phyloP scores from a whole-genome alignment of 2,329 filamentous ascomycete genomes.

The Emericellopsis atlantica region DNA sequence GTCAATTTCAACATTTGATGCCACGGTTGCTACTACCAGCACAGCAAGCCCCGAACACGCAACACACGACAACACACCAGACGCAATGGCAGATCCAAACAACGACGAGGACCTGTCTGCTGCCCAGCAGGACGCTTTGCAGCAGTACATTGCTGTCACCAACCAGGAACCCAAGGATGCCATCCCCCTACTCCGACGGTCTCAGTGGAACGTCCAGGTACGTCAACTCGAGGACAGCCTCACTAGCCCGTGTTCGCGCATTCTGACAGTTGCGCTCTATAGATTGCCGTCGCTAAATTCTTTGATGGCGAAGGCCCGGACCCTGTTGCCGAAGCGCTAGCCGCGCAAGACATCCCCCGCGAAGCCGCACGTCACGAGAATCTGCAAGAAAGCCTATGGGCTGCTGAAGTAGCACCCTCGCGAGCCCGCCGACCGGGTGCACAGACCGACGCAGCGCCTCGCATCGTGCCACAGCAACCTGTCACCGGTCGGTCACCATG shows the following conservation, averaged over 20 bases:
- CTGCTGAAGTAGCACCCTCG: slow-evolving; percentile 10
- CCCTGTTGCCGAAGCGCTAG: slow-evolving; percentile 63
- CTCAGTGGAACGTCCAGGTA: slow-evolving; percentile 93
- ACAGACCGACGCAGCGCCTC: slow-evolving; percentile 56
- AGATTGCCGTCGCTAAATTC: slow-evolving; percentile 96
- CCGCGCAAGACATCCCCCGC: slow-evolving; percentile 49
- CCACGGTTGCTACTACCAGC: too few species aligned
- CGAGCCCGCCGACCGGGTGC: slow-evolving; percentile 11
- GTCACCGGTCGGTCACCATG: slow-evolving; percentile 59
- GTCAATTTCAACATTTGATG: too few species aligned
- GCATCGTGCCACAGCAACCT: slow-evolving; percentile 69
- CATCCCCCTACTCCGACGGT: slow-evolving; percentile 66
- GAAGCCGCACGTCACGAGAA: slow-evolving; percentile 59
- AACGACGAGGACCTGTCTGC: slow-evolving; percentile 61
- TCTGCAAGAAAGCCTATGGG: slow-evolving; percentile 47
- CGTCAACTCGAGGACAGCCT: not conserved
- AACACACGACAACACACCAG: not conserved
- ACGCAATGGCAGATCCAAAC: slow-evolving; percentile 17
- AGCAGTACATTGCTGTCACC: slow-evolving; percentile 82
- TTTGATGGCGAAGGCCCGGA: slow-evolving; percentile 91
- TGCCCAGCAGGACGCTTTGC: slow-evolving; percentile 69
- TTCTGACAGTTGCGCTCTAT: not conserved
- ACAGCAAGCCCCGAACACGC: too few species aligned
- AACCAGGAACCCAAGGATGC: slow-evolving; percentile 69
- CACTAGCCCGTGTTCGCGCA: too few species aligned